Percentiles rank a stretch among this genome's conserved stretches.
Evolutionary conservation across 495 filamentous ascomycete species (phyloP).

Genomic region (Neurospora tetrasperma): DNA sequence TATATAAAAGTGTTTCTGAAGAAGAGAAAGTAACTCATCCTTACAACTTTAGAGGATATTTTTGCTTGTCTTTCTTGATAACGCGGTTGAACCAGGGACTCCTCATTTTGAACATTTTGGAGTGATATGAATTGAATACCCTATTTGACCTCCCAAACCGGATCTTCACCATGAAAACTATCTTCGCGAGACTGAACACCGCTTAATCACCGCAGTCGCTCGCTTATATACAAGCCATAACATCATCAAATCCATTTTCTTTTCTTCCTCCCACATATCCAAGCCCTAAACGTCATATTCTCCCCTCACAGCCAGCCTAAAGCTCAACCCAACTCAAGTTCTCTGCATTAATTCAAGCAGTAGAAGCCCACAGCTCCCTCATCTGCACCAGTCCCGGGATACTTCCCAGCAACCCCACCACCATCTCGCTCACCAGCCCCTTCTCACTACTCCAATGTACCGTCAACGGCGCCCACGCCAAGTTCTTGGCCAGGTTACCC

Average conservation of each 20-base stretch:
- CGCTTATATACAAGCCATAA: background rate
- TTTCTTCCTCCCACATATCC: background rate
- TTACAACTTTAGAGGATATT: background rate
- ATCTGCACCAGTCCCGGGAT: conserved; percentile 60
- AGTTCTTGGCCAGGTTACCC: conserved; percentile 36
- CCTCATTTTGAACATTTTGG: background rate
- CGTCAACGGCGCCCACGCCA: conserved; percentile 48
- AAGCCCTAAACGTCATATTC: background rate
- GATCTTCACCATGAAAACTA: background rate
- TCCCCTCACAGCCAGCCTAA: background rate
- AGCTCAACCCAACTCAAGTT: background rate
- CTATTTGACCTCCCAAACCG: background rate
- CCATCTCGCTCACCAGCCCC: conserved; percentile 49
- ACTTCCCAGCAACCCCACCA: conserved; percentile 54
- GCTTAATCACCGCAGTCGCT: background rate
- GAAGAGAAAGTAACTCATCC: background rate
- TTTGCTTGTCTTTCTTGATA: background rate
- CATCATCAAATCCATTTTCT: background rate
- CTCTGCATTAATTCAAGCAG: conserved; percentile 13
- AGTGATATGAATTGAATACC: background rate
- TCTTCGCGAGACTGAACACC: background rate
- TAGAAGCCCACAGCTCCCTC: conserved; percentile 50
- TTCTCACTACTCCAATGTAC: conserved; percentile 75
- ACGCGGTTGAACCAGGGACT: background rate
- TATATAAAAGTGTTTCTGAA: background rate